phyloP scores from a whole-genome alignment of 495 filamentous ascomycete genomes.

The Aspergillus wentii region DNA sequence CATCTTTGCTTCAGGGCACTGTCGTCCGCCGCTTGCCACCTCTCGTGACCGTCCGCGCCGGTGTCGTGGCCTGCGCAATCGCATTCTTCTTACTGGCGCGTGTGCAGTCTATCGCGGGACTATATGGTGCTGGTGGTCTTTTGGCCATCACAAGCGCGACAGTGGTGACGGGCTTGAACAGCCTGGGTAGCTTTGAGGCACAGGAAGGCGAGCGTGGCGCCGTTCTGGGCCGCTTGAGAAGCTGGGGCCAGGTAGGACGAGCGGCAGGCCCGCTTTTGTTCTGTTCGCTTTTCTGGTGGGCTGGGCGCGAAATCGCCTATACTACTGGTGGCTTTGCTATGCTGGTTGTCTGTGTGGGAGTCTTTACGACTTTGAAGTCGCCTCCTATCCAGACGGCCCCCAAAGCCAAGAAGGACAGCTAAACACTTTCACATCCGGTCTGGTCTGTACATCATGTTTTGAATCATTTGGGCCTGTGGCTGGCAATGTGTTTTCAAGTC shows the following conservation, averaged over 20 bases:
- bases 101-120: constrained; percentile 54
- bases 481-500: too few species aligned
- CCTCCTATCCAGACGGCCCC: too few species aligned
- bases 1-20: constrained; percentile 81
- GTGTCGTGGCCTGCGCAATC: constrained; percentile 67
- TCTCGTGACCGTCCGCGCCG: constrained; percentile 69
- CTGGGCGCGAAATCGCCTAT: constrained; percentile 82
- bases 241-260: constrained; percentile 82
- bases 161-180: constrained; percentile 91
- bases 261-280: constrained; percentile 85
- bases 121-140: constrained; percentile 77
- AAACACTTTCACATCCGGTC: too few species aligned
- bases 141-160: constrained; percentile 87
- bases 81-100: constrained; percentile 79
- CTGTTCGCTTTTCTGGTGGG: constrained; percentile 99
- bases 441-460: too few species aligned
- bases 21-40: constrained; percentile 79
- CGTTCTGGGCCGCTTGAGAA: constrained; percentile 79
- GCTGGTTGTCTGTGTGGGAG: constrained; percentile 62
- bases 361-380: constrained; percentile 60
- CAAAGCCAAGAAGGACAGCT: too few species aligned
- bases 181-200: constrained; percentile 85
- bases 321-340: constrained; percentile 74
- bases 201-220: constrained; percentile 73
- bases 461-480: too few species aligned